A percentile compares a stretch with the other conserved stretches of the same genome.
phyloP scores from a whole-genome alignment of 2,329 filamentous ascomycete species.

The Ambrosiella xylebori region DNA sequence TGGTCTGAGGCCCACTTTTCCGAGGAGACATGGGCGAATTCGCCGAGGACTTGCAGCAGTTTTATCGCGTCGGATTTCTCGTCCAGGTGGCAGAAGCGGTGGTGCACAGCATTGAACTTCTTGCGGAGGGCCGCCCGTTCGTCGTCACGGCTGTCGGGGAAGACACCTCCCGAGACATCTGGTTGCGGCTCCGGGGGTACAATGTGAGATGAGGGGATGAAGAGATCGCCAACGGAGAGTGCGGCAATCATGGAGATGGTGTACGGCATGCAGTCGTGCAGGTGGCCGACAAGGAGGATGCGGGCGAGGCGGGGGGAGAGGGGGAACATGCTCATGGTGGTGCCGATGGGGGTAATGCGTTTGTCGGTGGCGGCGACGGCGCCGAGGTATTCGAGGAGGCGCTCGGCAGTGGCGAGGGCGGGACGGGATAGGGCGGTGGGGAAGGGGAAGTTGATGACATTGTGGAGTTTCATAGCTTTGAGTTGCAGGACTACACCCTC shows the following conservation, averaged over 20 bases:
- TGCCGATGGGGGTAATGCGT: slow-evolving; percentile 61
- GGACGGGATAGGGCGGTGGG: slow-evolving; percentile 71
- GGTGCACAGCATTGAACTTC: slow-evolving; percentile 53
- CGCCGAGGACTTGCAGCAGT: slow-evolving; percentile 71
- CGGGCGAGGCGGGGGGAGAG: slow-evolving; percentile 79
- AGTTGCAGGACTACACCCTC: slow-evolving; percentile 86
- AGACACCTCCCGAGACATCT: slow-evolving; percentile 31
- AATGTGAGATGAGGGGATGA: slow-evolving; percentile 64
- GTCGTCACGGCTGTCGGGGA: slow-evolving; percentile 56
- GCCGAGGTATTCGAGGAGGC: slow-evolving; percentile 67
- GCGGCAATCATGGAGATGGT: slow-evolving; percentile 78
- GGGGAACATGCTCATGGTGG: slow-evolving; percentile 74
- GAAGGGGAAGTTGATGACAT: slow-evolving; percentile 88
- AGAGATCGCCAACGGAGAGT: slow-evolving; percentile 74
- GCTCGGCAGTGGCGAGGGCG: slow-evolving; percentile 68
- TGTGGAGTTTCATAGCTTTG: slow-evolving; percentile 83
- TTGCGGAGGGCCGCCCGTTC: slow-evolving; percentile 45
- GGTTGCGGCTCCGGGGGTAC: slow-evolving; percentile 36
- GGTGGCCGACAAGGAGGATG: slow-evolving; percentile 75
- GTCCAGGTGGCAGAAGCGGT: slow-evolving; percentile 64
- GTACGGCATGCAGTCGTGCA: slow-evolving; percentile 67
- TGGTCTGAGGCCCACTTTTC: slow-evolving; percentile 64
- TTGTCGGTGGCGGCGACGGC: slow-evolving; percentile 51
- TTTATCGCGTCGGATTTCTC: slow-evolving; percentile 79
- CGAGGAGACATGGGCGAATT: slow-evolving; percentile 58